phyloP scores from a whole-genome alignment of 2,329 filamentous ascomycete species.

The Clonostachys solani region DNA sequence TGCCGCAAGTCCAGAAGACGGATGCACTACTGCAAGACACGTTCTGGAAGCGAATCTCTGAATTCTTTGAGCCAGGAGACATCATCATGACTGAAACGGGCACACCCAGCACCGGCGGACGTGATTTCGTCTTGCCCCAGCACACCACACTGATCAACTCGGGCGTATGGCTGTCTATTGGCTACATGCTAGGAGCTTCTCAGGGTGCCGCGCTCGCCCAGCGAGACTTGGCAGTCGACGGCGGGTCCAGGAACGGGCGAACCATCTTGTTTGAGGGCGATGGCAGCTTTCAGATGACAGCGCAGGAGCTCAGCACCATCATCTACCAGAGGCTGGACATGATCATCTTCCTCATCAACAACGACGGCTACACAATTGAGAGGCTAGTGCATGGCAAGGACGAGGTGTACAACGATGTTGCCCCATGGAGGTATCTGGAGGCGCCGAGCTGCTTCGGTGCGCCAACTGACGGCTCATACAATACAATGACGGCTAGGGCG shows the following conservation, averaged over 20 bases:
- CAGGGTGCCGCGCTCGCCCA: constrained; percentile 71
- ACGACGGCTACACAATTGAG: constrained; percentile 87
- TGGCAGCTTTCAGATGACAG: constrained; percentile 80
- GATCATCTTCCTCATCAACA: constrained; percentile 84
- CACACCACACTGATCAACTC: constrained; percentile 79
- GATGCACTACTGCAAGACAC: constrained; percentile 68
- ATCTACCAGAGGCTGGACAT: constrained; percentile 69
- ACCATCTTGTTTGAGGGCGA: constrained; percentile 88
- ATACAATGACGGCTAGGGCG: too few species aligned
- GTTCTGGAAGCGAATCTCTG: constrained; percentile 73
- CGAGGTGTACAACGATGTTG: constrained; percentile 76
- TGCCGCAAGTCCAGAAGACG: too few species aligned
- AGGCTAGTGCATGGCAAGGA: constrained; percentile 83
- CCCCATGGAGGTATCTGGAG: constrained; percentile 71
- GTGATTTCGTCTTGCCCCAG: constrained; percentile 75
- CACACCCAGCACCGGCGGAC: constrained; percentile 83
- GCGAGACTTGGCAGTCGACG: constrained; percentile 65
- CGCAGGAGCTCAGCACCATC: constrained; percentile 82
- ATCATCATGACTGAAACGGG: constrained; percentile 84
- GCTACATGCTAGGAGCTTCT: constrained; percentile 54
- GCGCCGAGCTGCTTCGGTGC: too few species aligned
- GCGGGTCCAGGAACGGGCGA: constrained; percentile 49
- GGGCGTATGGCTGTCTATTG: constrained; percentile 67
- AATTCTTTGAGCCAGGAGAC: constrained; percentile 69
- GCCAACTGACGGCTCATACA: too few species aligned